Evolutionary conservation across 2,329 filamentous ascomycete species (phyloP).

Genomic region (Alternaria solani): DNA sequence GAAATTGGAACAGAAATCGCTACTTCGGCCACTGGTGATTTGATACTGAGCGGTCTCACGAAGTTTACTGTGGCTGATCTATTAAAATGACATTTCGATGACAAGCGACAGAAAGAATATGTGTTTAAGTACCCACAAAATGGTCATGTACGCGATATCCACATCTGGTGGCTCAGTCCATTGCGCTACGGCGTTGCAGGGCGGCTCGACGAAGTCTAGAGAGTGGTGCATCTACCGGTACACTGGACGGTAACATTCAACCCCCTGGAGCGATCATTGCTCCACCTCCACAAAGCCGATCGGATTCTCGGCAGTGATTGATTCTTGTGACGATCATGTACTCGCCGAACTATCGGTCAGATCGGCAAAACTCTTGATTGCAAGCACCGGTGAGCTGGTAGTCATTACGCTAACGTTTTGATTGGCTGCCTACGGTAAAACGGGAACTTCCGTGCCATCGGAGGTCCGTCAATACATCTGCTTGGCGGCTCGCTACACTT

Average conservation of each 20-base stretch:
- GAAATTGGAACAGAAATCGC: neutral
- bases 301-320: neutral
- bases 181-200: neutral
- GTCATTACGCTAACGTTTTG: neutral
- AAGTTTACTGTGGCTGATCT: neutral
- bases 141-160: neutral
- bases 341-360: neutral
- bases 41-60: neutral
- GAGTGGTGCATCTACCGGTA: neutral
- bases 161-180: neutral
- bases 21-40: neutral
- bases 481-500: neutral
- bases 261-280: slow-evolving; percentile 4
- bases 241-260: neutral
- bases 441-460: neutral
- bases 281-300: slow-evolving; percentile 2
- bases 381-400: neutral
- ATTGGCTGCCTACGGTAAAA: slow-evolving; percentile 1
- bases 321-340: neutral
- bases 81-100: neutral
- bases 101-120: neutral
- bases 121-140: neutral
- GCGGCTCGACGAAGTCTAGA: neutral
- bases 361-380: neutral
- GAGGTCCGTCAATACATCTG: neutral